A percentile compares a stretch with the other conserved stretches of the same genome.
phyloP scores from a whole-genome alignment of 768 basidiomycete genomes.

The Russula vinacea region DNA sequence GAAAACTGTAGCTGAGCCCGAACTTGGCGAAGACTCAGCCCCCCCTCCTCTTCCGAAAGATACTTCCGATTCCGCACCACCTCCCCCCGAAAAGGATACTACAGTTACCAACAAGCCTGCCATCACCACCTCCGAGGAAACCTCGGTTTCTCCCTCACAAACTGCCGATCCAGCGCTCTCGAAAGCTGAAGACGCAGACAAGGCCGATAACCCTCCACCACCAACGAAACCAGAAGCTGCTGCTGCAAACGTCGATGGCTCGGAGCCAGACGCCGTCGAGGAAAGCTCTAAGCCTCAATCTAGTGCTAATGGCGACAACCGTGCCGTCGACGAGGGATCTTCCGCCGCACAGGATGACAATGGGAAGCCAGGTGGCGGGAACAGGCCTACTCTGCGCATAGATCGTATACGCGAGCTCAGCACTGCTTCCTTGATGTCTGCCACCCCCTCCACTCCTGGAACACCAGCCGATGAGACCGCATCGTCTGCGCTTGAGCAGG shows the following conservation, averaged over 20 bases:
- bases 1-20: background rate
- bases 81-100: slow-evolving; percentile 8
- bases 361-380: background rate
- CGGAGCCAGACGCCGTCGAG: background rate
- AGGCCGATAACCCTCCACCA: background rate
- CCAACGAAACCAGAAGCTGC: background rate
- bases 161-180: background rate
- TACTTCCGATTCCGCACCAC: background rate
- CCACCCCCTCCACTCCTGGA: background rate
- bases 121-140: background rate
- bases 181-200: background rate
- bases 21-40: background rate
- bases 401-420: slow-evolving; percentile 13
- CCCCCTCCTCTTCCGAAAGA: background rate
- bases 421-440: slow-evolving; percentile 15
- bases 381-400: slow-evolving; percentile 3
- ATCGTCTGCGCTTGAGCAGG: slow-evolving; percentile 12
- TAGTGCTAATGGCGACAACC: background rate
- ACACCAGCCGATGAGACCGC: slow-evolving; percentile 18
- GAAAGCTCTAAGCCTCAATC: background rate
- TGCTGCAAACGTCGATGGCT: background rate
- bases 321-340: background rate
- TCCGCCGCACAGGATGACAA: background rate
- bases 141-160: background rate
- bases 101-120: background rate